A percentile compares a stretch with the other conserved stretches of the same genome.
These are phyloP conservation scores for Penicillium parvum DNA, from an alignment of 495 filamentous ascomycete genomes.

Conservation along the genomic window DNA sequence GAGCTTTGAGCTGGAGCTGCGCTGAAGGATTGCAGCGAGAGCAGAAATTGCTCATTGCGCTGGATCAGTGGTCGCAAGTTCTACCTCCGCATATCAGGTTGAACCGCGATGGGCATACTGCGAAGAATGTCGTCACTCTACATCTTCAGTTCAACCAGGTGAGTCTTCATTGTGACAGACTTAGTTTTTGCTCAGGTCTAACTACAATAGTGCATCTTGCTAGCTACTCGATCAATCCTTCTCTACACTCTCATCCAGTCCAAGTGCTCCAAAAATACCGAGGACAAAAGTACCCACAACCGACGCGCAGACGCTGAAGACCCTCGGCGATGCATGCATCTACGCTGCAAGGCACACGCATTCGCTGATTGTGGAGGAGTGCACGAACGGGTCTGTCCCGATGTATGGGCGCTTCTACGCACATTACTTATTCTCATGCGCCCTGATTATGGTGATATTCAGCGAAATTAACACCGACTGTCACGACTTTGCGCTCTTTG, in stretches of 20 bases:
- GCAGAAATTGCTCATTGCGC: slow-evolving; percentile 22
- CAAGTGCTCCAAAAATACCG: not conserved
- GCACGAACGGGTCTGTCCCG: slow-evolving; percentile 30
- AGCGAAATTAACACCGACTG: slow-evolving; percentile 19
- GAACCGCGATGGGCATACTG: slow-evolving; percentile 10
- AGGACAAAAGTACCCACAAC: slow-evolving; percentile 9
- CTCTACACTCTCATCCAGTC: slow-evolving; percentile 25
- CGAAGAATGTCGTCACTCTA: slow-evolving; percentile 25
- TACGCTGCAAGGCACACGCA: slow-evolving; percentile 25
- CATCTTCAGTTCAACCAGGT: slow-evolving; percentile 36
- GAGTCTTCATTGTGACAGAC: not conserved
- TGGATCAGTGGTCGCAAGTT: slow-evolving; percentile 27
- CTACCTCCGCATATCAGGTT: slow-evolving; percentile 26
- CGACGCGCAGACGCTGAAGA: slow-evolving; percentile 20
- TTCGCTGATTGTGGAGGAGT: slow-evolving; percentile 30
- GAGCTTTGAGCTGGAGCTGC: slow-evolving; percentile 3
- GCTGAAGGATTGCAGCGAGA: slow-evolving; percentile 19
- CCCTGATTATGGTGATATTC: slow-evolving; percentile 29
- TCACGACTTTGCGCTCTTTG: slow-evolving; percentile 21
- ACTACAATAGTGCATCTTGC: slow-evolving; percentile 23
- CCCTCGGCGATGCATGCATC: slow-evolving; percentile 31
- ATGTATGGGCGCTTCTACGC: slow-evolving; percentile 34
- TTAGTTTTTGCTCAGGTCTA: not conserved
- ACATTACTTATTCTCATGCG: slow-evolving; percentile 32
- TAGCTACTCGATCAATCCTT: slow-evolving; percentile 29